Base-by-base conservation (phyloP, 2,329 filamentous ascomycete species). In the Blastomyces parvus region DNA sequence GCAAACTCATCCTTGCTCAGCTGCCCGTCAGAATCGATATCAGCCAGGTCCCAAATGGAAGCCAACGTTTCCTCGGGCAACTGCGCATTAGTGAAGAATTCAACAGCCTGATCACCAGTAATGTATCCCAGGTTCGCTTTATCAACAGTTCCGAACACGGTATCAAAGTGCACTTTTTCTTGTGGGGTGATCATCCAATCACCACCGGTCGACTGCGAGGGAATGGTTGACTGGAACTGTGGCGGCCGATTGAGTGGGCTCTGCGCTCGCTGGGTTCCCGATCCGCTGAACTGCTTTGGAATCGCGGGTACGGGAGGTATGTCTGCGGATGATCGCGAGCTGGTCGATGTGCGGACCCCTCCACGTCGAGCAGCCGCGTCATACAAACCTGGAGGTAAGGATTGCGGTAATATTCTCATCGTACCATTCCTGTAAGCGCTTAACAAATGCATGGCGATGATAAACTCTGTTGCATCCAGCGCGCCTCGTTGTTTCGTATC, bases 391-490 rank as follows among this genome's bases (percentile, higher is more conserved):
- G 90, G 86, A 6, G 94, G 94, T 1, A 99, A 83, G 33, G 88
- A 85, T 65, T 81, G 88, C 1, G 94, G 94, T 63, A 97, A 82
- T 25, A 84, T 86, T 67, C 90, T 87, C 74, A 99, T 83, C 38
- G 86, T 82, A 27, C 91, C 89, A 14, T 87, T 88, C 80, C 96
- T 96, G 78, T 90, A 91, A 14, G 91, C 96, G 17, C 91, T 93
- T 66, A 99, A 82, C 65, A 99, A 81, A 75, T 99, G 94, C 94
- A 99, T 99, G 56, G 94, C 94, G 71, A 99, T 95, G 72, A 96
- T 89, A 74, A 99, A 99, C 71, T 97, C 94, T 17, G 91, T 93
- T 69, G 87, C 83, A 64, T 92, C 89, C 44, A 99, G 82, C 40
- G 88, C 86, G 60, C 94, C 94, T 61, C 92, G 86, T 77, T 96